phyloP scores from a whole-genome alignment of 148 eudicot species.

The Rhododendron simsii region DNA sequence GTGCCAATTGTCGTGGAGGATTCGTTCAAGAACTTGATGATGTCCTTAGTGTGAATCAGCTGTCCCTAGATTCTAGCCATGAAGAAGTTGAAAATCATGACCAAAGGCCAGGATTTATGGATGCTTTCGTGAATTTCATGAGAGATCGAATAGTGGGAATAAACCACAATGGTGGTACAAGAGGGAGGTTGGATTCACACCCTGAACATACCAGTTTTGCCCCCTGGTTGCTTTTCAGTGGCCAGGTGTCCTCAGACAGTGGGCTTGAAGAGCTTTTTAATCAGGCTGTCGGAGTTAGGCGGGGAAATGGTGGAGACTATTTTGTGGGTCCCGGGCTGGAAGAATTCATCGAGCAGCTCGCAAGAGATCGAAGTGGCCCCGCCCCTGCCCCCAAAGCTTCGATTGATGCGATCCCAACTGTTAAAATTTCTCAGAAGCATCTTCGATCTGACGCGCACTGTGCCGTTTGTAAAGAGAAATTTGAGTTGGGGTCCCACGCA shows the following conservation, averaged over 20 bases:
- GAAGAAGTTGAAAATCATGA: conserved; percentile 11
- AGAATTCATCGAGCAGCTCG: conserved; percentile 36
- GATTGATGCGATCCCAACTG: conserved; percentile 37
- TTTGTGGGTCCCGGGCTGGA: conserved; percentile 50
- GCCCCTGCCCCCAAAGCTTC: conserved; percentile 37
- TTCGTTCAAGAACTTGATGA: conserved; percentile 44
- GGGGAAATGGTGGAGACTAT: conserved; percentile 38
- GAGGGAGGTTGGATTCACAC: conserved; percentile 18
- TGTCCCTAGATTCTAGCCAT: conserved; percentile 4
- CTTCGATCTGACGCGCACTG: conserved; percentile 35
- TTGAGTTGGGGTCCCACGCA: conserved; percentile 38
- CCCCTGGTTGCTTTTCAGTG: conserved; percentile 41
- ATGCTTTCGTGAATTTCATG: conserved; percentile 37
- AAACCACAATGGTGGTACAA: conserved; percentile 3
- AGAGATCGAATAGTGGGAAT: conserved; percentile 25
- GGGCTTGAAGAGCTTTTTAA: conserved; percentile 36
- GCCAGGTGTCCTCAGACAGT: conserved; percentile 36
- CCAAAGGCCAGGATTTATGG: conserved; percentile 29
- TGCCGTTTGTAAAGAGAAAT: conserved; percentile 49
- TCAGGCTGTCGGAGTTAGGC: conserved; percentile 38
- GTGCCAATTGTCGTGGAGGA: conserved; percentile 35
- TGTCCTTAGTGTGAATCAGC: conserved; percentile 10
- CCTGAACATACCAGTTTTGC: conserved; percentile 20
- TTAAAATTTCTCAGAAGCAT: conserved; percentile 37
- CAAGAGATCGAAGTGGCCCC: conserved; percentile 23